Conservation (phyloP, 2,329 filamentous ascomycete genomes). For the Colletotrichum falcatum region DNA sequence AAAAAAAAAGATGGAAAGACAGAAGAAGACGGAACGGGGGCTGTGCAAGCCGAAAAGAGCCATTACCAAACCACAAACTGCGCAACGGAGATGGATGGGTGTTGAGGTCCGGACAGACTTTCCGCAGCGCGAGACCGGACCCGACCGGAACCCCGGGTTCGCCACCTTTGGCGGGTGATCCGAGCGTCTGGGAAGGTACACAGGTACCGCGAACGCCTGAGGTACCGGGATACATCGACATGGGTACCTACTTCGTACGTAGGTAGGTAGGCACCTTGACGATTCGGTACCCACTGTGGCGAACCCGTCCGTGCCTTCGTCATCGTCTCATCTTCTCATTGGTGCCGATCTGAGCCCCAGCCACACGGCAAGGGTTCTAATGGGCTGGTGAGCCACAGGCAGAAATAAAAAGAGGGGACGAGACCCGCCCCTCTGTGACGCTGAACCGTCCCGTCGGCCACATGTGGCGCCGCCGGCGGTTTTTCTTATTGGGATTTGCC, state of each 20-base stretch:
- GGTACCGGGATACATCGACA: too few relatives aligned
- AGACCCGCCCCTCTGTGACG: not conserved
- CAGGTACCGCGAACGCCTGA: too few relatives aligned
- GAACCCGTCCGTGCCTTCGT: not conserved
- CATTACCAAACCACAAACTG: too few relatives aligned
- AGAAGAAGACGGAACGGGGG: not conserved
- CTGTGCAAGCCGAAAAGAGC: not conserved
- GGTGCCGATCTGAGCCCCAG: not conserved
- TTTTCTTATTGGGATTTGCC: too few relatives aligned
- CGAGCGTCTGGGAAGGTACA: not conserved
- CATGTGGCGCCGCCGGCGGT: conserved; percentile 4
- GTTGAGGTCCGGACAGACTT: conserved; percentile 19
- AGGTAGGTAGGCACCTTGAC: too few relatives aligned
- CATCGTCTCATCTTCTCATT: not conserved
- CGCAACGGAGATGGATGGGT: not conserved
- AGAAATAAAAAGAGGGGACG: not conserved
- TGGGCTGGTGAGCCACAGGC: not conserved
- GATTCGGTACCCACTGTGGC: not conserved
- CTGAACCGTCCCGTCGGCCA: conserved; percentile 6
- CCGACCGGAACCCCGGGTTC: conserved; percentile 12
- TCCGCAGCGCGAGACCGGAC: not conserved
- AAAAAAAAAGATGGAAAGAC: too few relatives aligned
- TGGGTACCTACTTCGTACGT: too few relatives aligned
- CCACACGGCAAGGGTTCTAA: not conserved
- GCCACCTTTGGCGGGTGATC: conserved; percentile 7